Percentiles rank a stretch among this genome's conserved stretches.
phyloP scores from a whole-genome alignment of 768 basidiomycete genomes.

The Tylopilus subfusipes region DNA sequence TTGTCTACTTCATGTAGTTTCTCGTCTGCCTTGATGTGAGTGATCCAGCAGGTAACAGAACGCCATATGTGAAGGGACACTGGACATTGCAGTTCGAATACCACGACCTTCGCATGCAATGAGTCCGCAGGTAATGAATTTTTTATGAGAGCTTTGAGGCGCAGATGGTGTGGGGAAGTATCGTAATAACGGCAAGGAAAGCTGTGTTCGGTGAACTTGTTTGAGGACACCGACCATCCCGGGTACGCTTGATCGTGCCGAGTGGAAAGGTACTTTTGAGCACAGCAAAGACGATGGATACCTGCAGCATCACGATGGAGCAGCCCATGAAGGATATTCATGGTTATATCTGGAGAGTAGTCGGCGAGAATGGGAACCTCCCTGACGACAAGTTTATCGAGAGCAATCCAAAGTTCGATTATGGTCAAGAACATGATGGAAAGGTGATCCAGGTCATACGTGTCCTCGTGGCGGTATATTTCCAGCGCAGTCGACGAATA shows the following conservation, averaged over 20 bases:
- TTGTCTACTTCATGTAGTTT: neutral
- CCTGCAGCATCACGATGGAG: neutral
- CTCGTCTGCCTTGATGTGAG: neutral
- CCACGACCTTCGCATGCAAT: neutral
- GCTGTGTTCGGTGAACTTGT: neutral
- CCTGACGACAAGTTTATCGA: neutral
- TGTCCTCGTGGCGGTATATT: too few relatives aligned
- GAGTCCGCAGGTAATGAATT: neutral
- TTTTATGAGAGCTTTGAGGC: neutral
- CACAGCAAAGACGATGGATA: neutral
- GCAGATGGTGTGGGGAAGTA: neutral
- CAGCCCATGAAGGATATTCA: neutral
- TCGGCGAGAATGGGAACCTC: neutral
- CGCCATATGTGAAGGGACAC: neutral
- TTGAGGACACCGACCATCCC: neutral
- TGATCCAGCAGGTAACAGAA: neutral
- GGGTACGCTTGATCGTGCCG: neutral
- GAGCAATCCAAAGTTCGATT: neutral
- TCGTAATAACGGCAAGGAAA: neutral
- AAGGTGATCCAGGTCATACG: neutral
- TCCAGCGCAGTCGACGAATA: too few relatives aligned
- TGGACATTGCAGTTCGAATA: neutral
- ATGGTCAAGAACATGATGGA: neutral
- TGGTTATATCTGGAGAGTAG: neutral
- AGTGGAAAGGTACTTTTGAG: neutral